These are phyloP conservation scores for Sphagnum magellanicum DNA, from an alignment of 228 moss, liverwort and hornwort species.

Conservation along the genomic window DNA sequence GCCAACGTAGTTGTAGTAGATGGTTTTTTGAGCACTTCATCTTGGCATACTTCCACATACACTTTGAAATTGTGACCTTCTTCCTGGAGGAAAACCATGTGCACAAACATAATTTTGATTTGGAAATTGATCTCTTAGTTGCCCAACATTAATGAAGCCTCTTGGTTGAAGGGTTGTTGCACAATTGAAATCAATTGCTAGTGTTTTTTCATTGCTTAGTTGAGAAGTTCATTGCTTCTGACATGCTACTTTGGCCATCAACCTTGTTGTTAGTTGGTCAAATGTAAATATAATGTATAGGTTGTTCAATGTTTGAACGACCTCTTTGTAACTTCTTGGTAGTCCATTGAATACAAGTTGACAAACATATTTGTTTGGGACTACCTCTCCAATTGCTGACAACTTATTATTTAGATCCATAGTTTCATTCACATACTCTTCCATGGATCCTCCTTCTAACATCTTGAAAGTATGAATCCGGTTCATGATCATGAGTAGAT, in stretches of 20 bases:
- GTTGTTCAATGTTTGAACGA: background rate
- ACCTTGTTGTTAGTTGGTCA: background rate
- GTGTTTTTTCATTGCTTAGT: background rate
- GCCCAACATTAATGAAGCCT: background rate
- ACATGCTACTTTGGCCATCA: background rate
- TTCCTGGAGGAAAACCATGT: background rate
- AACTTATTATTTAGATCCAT: background rate
- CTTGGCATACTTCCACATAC: background rate
- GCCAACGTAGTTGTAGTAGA: background rate
- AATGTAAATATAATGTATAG: background rate
- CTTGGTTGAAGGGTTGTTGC: background rate
- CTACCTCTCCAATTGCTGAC: background rate
- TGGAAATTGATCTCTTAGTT: background rate
- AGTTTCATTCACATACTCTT: background rate
- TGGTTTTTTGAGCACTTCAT: background rate
- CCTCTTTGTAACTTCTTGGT: background rate
- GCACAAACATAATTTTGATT: background rate
- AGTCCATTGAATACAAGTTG: background rate
- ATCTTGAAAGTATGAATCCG: too few relatives aligned
- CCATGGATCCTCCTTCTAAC: background rate
- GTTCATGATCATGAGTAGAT: too few relatives aligned
- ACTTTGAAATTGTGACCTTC: background rate
- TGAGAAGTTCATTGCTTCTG: background rate
- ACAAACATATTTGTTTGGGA: background rate
- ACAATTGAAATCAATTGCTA: background rate